phyloP scores from a whole-genome alignment of 371 early-diverging fungal genomes.

The Lichtheimia hyalospora region DNA sequence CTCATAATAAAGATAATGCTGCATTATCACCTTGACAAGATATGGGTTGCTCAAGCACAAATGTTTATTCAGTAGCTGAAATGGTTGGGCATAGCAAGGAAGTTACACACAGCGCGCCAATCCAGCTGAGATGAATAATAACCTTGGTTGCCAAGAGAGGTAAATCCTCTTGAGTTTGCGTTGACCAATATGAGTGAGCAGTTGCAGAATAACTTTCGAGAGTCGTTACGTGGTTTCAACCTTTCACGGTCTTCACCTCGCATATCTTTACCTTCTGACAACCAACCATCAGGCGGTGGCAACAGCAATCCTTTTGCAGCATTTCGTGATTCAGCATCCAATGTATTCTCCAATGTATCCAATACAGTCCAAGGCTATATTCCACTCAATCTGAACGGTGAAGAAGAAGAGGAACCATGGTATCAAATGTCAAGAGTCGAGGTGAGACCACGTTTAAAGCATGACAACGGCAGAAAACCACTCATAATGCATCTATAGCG shows the following conservation, averaged over 20 bases:
- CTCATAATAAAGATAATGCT: too few species aligned
- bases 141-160: too few species aligned
- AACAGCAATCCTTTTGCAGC: constrained; percentile 23
- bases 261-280: constrained; percentile 26
- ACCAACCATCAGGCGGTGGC: constrained; percentile 1
- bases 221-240: constrained; percentile 43
- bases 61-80: too few species aligned
- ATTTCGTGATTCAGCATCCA: constrained; percentile 37
- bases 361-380: constrained; percentile 48
- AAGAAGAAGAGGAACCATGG: constrained; percentile 53
- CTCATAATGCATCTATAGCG: constrained; percentile 21
- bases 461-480: not conserved
- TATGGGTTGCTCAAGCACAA: too few species aligned
- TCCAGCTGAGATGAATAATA: too few species aligned
- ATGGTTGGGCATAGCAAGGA: too few species aligned
- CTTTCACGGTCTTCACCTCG: constrained; percentile 21
- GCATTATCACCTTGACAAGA: too few species aligned
- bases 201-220: constrained; percentile 34
- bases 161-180: too few species aligned
- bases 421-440: constrained; percentile 52
- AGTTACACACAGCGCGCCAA: too few species aligned
- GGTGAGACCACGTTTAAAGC: constrained; percentile 16
- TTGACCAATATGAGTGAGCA: constrained; percentile 5
- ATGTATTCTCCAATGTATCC: constrained; percentile 39
- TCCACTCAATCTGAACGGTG: constrained; percentile 31